Base-by-base conservation (phyloP, 345 rosid species). In the Gossypium australe region DNA sequence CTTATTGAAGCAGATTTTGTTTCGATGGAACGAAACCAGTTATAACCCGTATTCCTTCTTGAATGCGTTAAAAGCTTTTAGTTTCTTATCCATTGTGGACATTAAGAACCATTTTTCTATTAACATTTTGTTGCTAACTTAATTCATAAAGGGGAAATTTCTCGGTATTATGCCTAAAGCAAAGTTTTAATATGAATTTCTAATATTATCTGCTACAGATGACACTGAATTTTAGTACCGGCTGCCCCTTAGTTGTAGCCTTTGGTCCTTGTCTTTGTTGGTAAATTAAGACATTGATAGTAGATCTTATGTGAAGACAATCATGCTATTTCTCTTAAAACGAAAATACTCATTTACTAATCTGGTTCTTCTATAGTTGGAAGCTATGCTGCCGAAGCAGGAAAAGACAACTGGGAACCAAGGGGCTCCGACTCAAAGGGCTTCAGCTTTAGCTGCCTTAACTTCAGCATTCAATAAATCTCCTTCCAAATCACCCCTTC, bases 371-470 rank as follows among this genome's bases (percentile, higher is more conserved):
- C 11, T 43, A n/a, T 20, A 34, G 69, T 16, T 80, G 69, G 74
- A 80, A 80, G 75, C 75, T 20, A 76, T 72, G 43, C 29, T 57
- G 47, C 57, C 24, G 24, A 49, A 76, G 73, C 87, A 89, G 93
- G 93, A 89, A 12, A 90, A 86, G 76, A 83, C 93, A 70, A 81
- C 86, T 78, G 90, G 92, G 75, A 85, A 82, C 84, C 90, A 81
- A 34, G 41, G 41, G 41, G 41, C 7, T 34, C 41, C 87, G 67
- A 93, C 96, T 67, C 99, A 95, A 84, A 91, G 98, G 71, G 97
- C 99, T 84, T 88, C 97, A 17, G 99, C 99, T 69, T 80, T 95
- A 76, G 98, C 97, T 77, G 99, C 98, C 79, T 88, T 94, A 84
- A 77, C 87, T 74, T 85, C 92, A 75, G 98, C 98, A 57, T 92